These are phyloP conservation scores for Aspergillus panamensis DNA, from an alignment of 495 filamentous ascomycete genomes.

Conservation along the genomic window DNA sequence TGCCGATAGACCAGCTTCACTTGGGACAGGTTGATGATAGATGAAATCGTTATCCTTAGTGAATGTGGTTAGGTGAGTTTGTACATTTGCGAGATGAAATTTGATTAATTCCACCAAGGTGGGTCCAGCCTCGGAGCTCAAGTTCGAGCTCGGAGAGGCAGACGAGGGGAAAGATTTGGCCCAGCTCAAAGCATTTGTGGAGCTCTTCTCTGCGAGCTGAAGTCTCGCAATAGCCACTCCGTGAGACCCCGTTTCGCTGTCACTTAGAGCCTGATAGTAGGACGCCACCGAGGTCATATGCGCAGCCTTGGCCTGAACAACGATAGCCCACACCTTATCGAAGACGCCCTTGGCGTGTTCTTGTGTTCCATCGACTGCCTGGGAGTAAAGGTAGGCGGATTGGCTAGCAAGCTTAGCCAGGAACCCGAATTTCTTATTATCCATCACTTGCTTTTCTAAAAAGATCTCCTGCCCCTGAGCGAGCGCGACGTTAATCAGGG, in stretches of 20 bases:
- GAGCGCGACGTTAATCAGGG: conserved; percentile 85
- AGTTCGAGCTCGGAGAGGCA: conserved; percentile 74
- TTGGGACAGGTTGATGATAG: conserved; percentile 88
- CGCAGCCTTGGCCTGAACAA: conserved; percentile 82
- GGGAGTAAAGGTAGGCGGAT: conserved; percentile 79
- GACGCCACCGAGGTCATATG: conserved; percentile 84
- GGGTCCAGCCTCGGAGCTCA: conserved; percentile 72
- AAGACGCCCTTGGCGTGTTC: conserved; percentile 94
- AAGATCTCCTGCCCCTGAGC: conserved; percentile 97
- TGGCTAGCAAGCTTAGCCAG: conserved; percentile 92
- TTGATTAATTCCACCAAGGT: conserved; percentile 76
- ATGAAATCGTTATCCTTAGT: conserved; percentile 97
- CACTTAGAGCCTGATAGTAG: conserved; percentile 90
- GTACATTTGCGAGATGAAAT: conserved; percentile 72
- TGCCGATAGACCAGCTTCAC: conserved; percentile 71
- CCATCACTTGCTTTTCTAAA: conserved; percentile 89
- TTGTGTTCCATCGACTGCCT: conserved; percentile 83
- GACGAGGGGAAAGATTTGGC: conserved; percentile 79
- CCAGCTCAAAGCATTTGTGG: conserved; percentile 69
- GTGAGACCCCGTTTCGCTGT: conserved; percentile 82
- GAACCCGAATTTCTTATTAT: conserved; percentile 89
- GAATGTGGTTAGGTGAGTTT: conserved; percentile 71
- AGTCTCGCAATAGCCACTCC: conserved; percentile 83
- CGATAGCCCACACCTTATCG: conserved; percentile 88
- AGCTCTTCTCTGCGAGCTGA: conserved; percentile 71